Percentiles rank a stretch among this genome's conserved stretches.
Conservation (phyloP, 2,329 filamentous ascomycete genomes). For the Botrytis deweyae region DNA sequence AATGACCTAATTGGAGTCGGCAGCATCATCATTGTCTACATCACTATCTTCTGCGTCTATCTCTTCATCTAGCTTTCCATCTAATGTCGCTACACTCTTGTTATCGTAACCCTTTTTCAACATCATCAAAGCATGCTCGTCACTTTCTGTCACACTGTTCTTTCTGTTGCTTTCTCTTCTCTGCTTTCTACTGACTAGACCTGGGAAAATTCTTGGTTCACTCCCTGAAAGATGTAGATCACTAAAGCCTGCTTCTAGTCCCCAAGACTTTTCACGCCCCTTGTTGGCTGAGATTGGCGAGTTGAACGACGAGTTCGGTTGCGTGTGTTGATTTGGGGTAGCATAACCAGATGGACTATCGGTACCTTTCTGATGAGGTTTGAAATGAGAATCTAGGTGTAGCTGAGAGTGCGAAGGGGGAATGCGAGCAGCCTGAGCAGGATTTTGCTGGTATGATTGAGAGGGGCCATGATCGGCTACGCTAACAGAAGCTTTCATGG, state of each 20-base stretch:
- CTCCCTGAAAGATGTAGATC: constrained; percentile 53
- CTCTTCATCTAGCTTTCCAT: constrained; percentile 20
- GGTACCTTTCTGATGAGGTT: constrained; percentile 22
- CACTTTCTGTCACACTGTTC: constrained; percentile 35
- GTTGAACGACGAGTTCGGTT: constrained; percentile 18
- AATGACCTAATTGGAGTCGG: constrained; percentile 1
- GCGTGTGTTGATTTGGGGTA: constrained; percentile 18
- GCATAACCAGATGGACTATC: constrained; percentile 26
- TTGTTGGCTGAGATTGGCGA: constrained; percentile 29
- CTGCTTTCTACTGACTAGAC: constrained; percentile 54
- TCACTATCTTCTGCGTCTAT: background rate
- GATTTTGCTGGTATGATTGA: constrained; percentile 36
- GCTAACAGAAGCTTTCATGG: constrained; percentile 35
- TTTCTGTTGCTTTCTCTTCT: constrained; percentile 33
- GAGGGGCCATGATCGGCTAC: constrained; percentile 18
- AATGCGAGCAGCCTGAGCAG: constrained; percentile 39
- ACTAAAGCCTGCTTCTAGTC: constrained; percentile 41
- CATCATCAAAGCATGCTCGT: constrained; percentile 26
- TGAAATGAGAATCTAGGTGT: constrained; percentile 27
- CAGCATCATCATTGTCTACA: constrained; percentile 11
- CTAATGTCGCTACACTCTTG: constrained; percentile 1
- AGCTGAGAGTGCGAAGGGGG: constrained; percentile 33
- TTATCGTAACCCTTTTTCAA: background rate
- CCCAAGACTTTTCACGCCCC: constrained; percentile 42
- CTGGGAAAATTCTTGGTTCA: constrained; percentile 71